Evolutionary conservation across 2,329 filamentous ascomycete genomes (phyloP).

Genomic region (Fusarium oligoseptatum): DNA sequence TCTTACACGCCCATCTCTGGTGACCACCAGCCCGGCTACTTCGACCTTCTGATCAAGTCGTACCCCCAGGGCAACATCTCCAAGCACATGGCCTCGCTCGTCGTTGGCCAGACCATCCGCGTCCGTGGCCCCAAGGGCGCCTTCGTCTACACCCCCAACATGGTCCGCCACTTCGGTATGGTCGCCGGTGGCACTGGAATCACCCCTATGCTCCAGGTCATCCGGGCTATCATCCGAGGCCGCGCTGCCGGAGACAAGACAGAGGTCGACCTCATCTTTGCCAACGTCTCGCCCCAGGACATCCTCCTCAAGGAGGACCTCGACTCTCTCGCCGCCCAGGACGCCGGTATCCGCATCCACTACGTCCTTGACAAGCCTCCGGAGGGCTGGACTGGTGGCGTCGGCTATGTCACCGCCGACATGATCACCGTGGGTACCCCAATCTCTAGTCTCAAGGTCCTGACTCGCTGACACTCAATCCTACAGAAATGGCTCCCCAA

Average conservation of each 20-base stretch:
- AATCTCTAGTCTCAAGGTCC: constrained; percentile 26
- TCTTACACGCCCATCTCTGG: constrained; percentile 94
- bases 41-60: constrained; percentile 97
- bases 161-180: constrained; percentile 97
- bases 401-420: constrained; percentile 94
- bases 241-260: constrained; percentile 85
- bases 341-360: constrained; percentile 86
- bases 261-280: constrained; percentile 94
- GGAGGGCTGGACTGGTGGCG: constrained; percentile 89
- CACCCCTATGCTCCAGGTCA: constrained; percentile 97
- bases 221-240: constrained; percentile 89
- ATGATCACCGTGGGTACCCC: constrained; percentile 83
- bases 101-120: constrained; percentile 88
- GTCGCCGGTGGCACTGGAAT: constrained; percentile 97
- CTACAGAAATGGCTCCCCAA: constrained; percentile 81
- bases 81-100: constrained; percentile 87
- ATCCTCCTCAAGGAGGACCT: constrained; percentile 95
- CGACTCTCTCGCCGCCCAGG: constrained; percentile 81
- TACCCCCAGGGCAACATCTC: constrained; percentile 99
- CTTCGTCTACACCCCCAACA: constrained; percentile 97
- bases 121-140: constrained; percentile 96
- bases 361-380: constrained; percentile 98
- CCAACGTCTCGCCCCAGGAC: constrained; percentile 93
- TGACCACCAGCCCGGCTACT: constrained; percentile 89
- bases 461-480: constrained; percentile 36